Evolutionary conservation across 73 alveolate species (phyloP), one percentile per base, ranked within the genome.

Genomic region (Paramecium biaurelia): DNA sequence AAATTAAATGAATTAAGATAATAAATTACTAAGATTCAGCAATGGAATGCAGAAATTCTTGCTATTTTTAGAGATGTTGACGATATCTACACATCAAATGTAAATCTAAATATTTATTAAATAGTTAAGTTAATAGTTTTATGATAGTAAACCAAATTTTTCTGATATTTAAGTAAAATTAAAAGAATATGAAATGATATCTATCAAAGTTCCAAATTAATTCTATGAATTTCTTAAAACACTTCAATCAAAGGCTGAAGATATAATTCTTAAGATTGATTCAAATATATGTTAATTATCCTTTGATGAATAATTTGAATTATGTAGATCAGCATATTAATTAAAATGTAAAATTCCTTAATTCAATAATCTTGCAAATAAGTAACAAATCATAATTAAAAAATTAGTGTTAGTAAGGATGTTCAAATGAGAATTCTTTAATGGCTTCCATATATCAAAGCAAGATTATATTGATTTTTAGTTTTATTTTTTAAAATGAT

Each of bases 141-240:
- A 79, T 79, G 90, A 79, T 79, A 41, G 53, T 1, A 79, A 79
- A 79, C 90, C 90, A 43, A 26, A 32, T 21, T 79, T 79, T 8
- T 41, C 74, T 0, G 90, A 79, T 3, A 41, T 79, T 20, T 23
- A 79, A 47, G 70, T 42, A 1, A 79, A 79, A 79, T 30, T 79
- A 24, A 47, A 41, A 79, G 70, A 79, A 24, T 79, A 79, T 79
- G 90, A 79, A 20, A 38, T 23, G 47, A 24, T 79, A 1, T 2
- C 56, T 0, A 24, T 79, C 0, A 79, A 79, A 47, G 18, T 37
- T 15, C 90, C 76, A n/a, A 30, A 32, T 20, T 14, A 0, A 11
- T 79, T 26, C 20, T 14, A 41, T 79, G 90, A 45, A 1, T 43
- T 43, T 79, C 23, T 79, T 9, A 26, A 20, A 79, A 12, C 45